Conservation (phyloP, 345 rosid species). For the Cochlearia excelsa region DNA sequence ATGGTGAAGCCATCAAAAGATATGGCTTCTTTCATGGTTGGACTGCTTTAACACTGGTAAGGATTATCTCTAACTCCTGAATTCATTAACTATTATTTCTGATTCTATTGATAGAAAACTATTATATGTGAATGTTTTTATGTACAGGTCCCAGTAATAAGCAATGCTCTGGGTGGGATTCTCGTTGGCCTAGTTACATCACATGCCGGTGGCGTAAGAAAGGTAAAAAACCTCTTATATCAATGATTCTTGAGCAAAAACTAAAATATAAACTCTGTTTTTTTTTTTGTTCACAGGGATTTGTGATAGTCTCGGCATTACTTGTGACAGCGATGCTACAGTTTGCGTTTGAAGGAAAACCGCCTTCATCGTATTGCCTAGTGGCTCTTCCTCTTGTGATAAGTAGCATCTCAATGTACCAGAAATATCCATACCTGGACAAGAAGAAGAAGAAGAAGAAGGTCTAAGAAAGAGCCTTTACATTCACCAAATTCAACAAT, state of each 20-base stretch:
- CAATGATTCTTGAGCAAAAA: background rate
- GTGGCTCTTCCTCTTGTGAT: conserved; percentile 82
- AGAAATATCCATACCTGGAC: conserved; percentile 67
- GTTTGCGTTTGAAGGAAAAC: conserved; percentile 86
- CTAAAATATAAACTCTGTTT: background rate
- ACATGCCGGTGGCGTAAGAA: conserved; percentile 94
- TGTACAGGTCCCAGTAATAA: conserved; percentile 68
- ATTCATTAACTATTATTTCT: background rate
- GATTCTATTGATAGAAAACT: background rate
- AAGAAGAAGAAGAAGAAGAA: conserved; percentile 84
- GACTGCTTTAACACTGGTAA: conserved; percentile 71
- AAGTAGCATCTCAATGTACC: conserved; percentile 83
- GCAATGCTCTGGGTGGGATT: conserved; percentile 90
- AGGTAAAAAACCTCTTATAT: conserved; percentile 43
- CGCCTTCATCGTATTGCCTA: conserved; percentile 70
- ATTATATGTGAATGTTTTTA: background rate
- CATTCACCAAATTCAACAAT: conserved; percentile 2
- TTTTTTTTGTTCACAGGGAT: conserved; percentile 54
- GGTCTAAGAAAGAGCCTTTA: conserved; percentile 2
- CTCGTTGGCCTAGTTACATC: conserved; percentile 95
- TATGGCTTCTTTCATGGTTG: conserved; percentile 90
- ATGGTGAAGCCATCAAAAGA: conserved; percentile 81
- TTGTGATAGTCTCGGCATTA: conserved; percentile 92
- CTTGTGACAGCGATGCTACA: conserved; percentile 87
- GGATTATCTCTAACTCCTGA: conserved; percentile 10